A percentile compares a stretch with the other conserved stretches of the same genome.
Conservation (phyloP, 2,329 filamentous ascomycete species). For the Tolypocladium ovalisporum region DNA sequence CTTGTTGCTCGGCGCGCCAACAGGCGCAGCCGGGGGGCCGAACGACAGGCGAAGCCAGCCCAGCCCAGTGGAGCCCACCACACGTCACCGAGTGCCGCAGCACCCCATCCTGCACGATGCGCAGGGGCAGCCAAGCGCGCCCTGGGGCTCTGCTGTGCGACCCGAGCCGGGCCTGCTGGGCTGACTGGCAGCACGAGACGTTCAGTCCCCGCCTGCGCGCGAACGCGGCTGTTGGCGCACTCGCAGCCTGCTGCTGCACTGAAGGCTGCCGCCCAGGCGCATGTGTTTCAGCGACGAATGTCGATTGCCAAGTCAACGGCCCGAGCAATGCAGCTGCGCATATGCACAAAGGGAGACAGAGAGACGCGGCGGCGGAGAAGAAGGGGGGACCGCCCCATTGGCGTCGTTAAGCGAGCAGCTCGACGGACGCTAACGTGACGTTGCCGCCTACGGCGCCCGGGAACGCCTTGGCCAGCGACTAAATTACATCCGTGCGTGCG, state of each 20-base stretch:
- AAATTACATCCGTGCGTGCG: not conserved
- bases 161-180: not conserved
- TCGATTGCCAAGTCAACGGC: constrained; percentile 13
- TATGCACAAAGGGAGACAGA: not conserved
- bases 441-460: not conserved
- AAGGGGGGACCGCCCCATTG: not conserved
- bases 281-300: constrained; percentile 13
- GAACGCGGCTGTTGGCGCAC: not conserved
- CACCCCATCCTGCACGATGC: not conserved
- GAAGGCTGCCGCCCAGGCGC: not conserved
- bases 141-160: not conserved
- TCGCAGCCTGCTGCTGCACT: not conserved
- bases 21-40: not conserved
- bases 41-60: not conserved
- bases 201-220: not conserved
- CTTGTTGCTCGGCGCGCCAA: not conserved
- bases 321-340: not conserved
- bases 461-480: not conserved
- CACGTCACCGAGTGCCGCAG: not conserved
- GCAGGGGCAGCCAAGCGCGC: not conserved
- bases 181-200: not conserved
- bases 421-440: not conserved
- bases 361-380: not conserved
- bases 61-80: too few species aligned
- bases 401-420: not conserved